Percentiles rank a stretch among this genome's conserved stretches.
phyloP scores from a whole-genome alignment of 2,329 filamentous ascomycete genomes.

The Coniochaeta ligniaria region DNA sequence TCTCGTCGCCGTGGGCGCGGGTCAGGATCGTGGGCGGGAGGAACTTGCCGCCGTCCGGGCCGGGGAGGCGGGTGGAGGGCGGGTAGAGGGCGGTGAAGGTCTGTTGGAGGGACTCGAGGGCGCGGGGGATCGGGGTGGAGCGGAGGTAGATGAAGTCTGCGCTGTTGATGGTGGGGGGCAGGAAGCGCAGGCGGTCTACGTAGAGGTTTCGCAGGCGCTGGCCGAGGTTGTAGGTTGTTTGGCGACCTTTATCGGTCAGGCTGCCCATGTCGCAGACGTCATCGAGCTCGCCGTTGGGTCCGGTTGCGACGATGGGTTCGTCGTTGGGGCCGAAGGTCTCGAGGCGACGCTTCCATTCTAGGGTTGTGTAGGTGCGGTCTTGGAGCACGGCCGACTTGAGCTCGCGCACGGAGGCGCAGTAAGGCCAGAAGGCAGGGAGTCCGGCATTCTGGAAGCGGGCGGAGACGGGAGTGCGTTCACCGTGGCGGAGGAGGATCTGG shows the following conservation, averaged over 20 bases:
- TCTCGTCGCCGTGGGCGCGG: constrained; percentile 63
- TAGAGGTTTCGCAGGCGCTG: constrained; percentile 63
- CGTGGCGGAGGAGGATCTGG: constrained; percentile 77
- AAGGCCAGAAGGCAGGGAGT: constrained; percentile 73
- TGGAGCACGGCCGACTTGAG: constrained; percentile 50
- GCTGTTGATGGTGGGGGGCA: constrained; percentile 48
- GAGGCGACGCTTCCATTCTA: constrained; percentile 63
- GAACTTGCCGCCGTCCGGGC: constrained; percentile 28
- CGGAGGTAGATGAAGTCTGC: constrained; percentile 63
- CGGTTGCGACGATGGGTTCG: constrained; percentile 61
- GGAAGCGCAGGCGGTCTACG: constrained; percentile 65
- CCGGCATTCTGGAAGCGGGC: constrained; percentile 79
- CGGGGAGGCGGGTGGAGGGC: constrained; percentile 25
- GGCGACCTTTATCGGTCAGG: constrained; percentile 67
- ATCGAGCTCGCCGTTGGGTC: constrained; percentile 65
- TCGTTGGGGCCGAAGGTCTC: constrained; percentile 73
- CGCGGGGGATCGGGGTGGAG: constrained; percentile 66
- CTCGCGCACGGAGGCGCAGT: constrained; percentile 71
- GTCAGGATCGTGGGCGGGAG: constrained; percentile 59
- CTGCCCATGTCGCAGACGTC: constrained; percentile 72
- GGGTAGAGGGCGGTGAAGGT: constrained; percentile 72
- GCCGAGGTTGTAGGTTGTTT: constrained; percentile 65
- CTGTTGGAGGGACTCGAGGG: constrained; percentile 72
- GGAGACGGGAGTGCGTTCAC: constrained; percentile 76
- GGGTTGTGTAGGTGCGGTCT: constrained; percentile 32